Evolutionary conservation across 2,329 filamentous ascomycete genomes (phyloP).

Genomic region (Xylariaceae sp.): DNA sequence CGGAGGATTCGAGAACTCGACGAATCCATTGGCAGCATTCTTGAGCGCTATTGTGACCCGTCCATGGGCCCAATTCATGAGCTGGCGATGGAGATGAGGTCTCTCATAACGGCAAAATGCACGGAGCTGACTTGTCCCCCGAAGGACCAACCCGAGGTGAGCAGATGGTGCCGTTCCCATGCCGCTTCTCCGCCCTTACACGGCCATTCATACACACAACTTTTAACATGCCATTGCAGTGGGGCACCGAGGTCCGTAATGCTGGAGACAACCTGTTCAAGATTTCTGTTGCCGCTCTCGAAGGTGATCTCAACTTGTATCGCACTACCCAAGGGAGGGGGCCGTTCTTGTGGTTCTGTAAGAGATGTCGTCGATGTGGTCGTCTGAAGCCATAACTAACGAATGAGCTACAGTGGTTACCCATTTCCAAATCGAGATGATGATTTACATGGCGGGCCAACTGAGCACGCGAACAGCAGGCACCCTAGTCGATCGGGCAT

Average conservation of each 20-base stretch:
- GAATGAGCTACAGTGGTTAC: constrained; percentile 22
- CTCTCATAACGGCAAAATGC: constrained; percentile 46
- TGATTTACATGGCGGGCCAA: constrained; percentile 50
- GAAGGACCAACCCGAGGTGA: constrained; percentile 37
- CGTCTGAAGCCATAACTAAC: constrained; percentile 7
- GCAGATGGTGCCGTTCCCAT: constrained; percentile 5
- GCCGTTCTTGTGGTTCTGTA: constrained; percentile 50
- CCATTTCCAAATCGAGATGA: constrained; percentile 52
- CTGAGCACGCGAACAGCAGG: constrained; percentile 46
- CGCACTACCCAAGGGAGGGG: constrained; percentile 38
- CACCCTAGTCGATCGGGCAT: constrained; percentile 47
- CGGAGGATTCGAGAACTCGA: constrained; percentile 39
- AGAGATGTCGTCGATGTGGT: constrained; percentile 11
- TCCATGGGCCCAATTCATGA: constrained; percentile 48
- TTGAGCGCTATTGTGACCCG: constrained; percentile 46
- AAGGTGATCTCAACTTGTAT: constrained; percentile 43
- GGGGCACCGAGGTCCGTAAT: constrained; percentile 44
- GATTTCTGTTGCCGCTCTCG: constrained; percentile 43
- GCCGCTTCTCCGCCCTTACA: no score
- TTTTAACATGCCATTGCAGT: constrained; percentile 25
- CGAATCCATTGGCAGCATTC: constrained; percentile 38
- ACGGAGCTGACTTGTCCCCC: constrained; percentile 42
- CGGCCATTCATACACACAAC: neutral
- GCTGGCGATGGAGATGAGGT: constrained; percentile 43
- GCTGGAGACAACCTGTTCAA: constrained; percentile 52